A percentile compares a stretch with the other conserved stretches of the same genome.
These are phyloP conservation scores for Castanospermum australe DNA, from an alignment of 306 rosid genomes.

Conservation along the genomic window DNA sequence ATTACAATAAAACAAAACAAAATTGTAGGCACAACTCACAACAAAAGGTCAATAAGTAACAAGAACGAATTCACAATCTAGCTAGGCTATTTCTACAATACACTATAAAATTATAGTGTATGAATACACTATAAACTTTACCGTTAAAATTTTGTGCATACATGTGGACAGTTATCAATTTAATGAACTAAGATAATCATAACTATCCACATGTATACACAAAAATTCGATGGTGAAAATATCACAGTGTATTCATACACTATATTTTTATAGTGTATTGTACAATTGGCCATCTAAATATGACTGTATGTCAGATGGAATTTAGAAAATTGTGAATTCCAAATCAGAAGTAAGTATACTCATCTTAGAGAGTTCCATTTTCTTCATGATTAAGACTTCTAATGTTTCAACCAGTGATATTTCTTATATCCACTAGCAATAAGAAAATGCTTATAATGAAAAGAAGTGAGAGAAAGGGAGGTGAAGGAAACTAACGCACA, in stretches of 20 bases:
- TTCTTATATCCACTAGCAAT: background rate
- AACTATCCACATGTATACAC: no score
- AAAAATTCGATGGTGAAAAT: no score
- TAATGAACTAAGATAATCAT: no score
- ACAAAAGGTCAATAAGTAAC: background rate
- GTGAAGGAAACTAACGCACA: conserved; percentile 62
- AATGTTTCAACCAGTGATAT: background rate
- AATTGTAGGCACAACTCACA: background rate
- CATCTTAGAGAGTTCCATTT: background rate
- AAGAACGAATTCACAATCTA: background rate
- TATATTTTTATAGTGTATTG: no score
- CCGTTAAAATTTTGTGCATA: no score
- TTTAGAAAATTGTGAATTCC: background rate
- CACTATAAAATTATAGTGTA: no score
- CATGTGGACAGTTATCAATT: no score
- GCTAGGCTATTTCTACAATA: no score
- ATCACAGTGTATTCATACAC: no score
- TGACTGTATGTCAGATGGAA: background rate
- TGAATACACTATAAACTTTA: no score
- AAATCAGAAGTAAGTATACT: background rate
- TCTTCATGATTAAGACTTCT: background rate
- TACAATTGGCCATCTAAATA: no score
- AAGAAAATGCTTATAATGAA: background rate
- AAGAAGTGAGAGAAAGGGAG: conserved; percentile 9
- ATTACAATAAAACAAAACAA: background rate